These are phyloP conservation scores for Fistulifera pelliculosa DNA, from an alignment of 108 stramenopile species.

Conservation along the genomic window DNA sequence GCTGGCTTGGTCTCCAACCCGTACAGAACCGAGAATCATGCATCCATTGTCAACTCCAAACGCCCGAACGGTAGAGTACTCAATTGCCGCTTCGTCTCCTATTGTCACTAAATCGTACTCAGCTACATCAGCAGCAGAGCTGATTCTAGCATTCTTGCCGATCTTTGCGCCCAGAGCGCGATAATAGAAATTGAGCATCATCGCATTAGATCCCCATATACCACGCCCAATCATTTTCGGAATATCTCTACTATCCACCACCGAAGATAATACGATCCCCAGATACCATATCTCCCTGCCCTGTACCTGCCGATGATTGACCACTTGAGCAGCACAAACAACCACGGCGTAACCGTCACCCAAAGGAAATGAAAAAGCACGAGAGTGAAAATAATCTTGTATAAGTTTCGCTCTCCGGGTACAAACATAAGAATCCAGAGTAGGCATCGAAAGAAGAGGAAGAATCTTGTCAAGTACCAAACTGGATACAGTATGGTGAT, in stretches of 20 bases:
- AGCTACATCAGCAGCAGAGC: constrained; percentile 38
- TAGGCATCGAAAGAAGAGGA: constrained; percentile 38
- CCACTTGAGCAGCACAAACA: constrained; percentile 47
- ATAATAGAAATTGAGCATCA: constrained; percentile 31
- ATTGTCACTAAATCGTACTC: constrained; percentile 54
- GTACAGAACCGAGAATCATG: constrained; percentile 45
- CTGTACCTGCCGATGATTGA: constrained; percentile 42
- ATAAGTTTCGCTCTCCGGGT: constrained; percentile 24
- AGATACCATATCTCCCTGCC: constrained; percentile 36
- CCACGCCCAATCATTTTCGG: constrained; percentile 37
- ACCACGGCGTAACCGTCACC: constrained; percentile 34
- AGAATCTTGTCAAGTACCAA: constrained; percentile 34
- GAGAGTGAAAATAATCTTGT: constrained; percentile 29
- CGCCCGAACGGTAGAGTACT: constrained; percentile 36
- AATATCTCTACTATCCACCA: constrained; percentile 58
- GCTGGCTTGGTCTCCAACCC: constrained; percentile 30
- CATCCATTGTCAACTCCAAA: constrained; percentile 57
- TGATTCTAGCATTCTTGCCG: constrained; percentile 33
- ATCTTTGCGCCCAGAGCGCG: constrained; percentile 51
- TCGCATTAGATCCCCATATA: constrained; percentile 25
- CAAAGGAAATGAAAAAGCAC: constrained; percentile 33
- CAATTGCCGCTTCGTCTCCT: constrained; percentile 37
- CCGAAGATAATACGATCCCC: constrained; percentile 45
- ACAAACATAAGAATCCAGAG: constrained; percentile 15
- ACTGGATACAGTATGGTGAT: constrained; percentile 29